Conservation (phyloP, 2,329 filamentous ascomycete genomes). For the Lasiodiplodia theobromae region DNA sequence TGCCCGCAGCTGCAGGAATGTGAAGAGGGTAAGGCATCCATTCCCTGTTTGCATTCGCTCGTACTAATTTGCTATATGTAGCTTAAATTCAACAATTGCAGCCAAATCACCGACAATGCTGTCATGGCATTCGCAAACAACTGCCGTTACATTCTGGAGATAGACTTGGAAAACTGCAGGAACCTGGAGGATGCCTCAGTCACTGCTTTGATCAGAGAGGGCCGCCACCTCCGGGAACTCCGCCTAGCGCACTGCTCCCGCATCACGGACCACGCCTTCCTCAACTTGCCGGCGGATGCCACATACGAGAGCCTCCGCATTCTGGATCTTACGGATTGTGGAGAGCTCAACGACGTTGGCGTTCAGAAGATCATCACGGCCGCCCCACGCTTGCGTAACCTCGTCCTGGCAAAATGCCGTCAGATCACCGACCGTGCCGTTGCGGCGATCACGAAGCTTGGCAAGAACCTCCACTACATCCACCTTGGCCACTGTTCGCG, state of each 20-base stretch:
- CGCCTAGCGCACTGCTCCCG: conserved; percentile 84
- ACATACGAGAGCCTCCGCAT: conserved; percentile 90
- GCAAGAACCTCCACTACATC: conserved; percentile 96
- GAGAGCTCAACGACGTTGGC: conserved; percentile 81
- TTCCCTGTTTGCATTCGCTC: background rate
- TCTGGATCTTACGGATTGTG: conserved; percentile 89
- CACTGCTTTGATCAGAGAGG: conserved; percentile 78
- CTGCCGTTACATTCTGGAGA: conserved; percentile 93
- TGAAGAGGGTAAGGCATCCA: conserved; percentile 75
- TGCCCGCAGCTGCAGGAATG: conserved; percentile 80
- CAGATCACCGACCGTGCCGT: conserved; percentile 91
- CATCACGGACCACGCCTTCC: conserved; percentile 87
- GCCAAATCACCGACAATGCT: conserved; percentile 81
- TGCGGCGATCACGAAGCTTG: conserved; percentile 82
- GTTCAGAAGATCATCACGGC: conserved; percentile 87
- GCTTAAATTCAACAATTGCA: conserved; percentile 93
- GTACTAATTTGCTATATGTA: conserved; percentile 46
- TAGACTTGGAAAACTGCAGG: conserved; percentile 87
- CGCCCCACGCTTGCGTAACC: conserved; percentile 86
- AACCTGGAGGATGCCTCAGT: conserved; percentile 84
- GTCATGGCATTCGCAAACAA: conserved; percentile 85
- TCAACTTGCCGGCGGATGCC: conserved; percentile 72
- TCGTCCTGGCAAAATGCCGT: conserved; percentile 93
- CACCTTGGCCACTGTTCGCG: conserved; percentile 92
- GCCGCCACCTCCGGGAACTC: conserved; percentile 86